phyloP scores from a whole-genome alignment of 768 basidiomycete genomes.

The Russula earlei region DNA sequence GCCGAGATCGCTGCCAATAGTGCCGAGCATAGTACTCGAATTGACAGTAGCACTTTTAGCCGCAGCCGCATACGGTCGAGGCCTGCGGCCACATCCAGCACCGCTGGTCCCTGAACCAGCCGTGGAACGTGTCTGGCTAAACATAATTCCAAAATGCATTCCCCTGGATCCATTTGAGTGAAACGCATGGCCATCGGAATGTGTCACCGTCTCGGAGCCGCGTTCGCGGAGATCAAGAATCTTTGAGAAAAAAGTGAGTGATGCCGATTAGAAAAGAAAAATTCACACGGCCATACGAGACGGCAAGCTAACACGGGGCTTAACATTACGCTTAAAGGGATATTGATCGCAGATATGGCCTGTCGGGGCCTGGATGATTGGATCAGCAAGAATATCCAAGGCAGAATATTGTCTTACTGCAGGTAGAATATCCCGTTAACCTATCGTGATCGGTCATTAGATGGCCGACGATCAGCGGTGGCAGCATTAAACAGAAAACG shows the following conservation, averaged over 20 bases:
- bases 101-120: conserved; percentile 12
- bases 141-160: conserved; percentile 16
- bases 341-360: conserved; percentile 75
- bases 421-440: conserved; percentile 81
- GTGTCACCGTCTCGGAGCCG: conserved; percentile 67
- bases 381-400: conserved; percentile 15
- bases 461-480: not conserved
- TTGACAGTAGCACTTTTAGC: conserved; percentile 11
- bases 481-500: not conserved
- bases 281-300: conserved; percentile 35
- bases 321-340: conserved; percentile 78
- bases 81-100: conserved; percentile 1
- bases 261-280: not conserved
- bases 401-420: conserved; percentile 41
- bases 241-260: conserved; percentile 26
- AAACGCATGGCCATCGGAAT: conserved; percentile 34
- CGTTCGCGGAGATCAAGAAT: conserved; percentile 78
- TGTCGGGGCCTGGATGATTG: conserved; percentile 52
- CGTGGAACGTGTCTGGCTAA: conserved; percentile 18
- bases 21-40: conserved; percentile 17
- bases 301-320: conserved; percentile 73
- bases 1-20: conserved; percentile 16
- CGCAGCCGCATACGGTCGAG: conserved; percentile 6
- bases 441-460: conserved; percentile 24
- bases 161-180: conserved; percentile 14